Base-by-base conservation (phyloP, 2,329 filamentous ascomycete species). In the Aspergillus sp. region DNA sequence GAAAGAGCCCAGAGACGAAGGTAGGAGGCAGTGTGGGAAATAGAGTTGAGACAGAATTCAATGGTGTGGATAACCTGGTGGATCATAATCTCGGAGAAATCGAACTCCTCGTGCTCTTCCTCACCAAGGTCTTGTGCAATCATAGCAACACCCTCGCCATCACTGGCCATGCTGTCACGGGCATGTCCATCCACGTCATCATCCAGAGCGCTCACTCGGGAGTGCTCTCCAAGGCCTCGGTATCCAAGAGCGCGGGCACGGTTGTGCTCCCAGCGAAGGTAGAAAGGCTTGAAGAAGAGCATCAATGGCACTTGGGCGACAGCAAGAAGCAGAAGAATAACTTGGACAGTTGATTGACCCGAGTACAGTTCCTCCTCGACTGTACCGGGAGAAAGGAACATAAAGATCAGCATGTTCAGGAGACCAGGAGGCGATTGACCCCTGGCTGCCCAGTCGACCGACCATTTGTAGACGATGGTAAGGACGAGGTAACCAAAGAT, bases 1-100 rank as follows among this genome's bases (percentile, higher is more conserved):
- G 93, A 98, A 57, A 98, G 71, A 29, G 93, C 93, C 93, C 93
- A 98, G 36, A 98, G 86, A 76, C 93, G 93, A 38, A 98, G 86
- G 71, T 98, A 98, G 1, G 93, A 98, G 5, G 93, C 93, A 5
- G 94, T 98, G 72, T 98, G 93, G 28, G 93, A 98, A 51, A 98
- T 91, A 68, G 91, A 97, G 77, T 98, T 98, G 58, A 98, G 79
- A 66, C 93, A 98, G 75, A 98, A 98, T 78, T 98, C 90, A 61
- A 97, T 97, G 12, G 91, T 97, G 74, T 97, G 94, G 62, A 98
- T 98, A 65, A 96, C 82, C 69, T 98, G 93, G 71, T 98, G 93
- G 62, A 98, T 98, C 90, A 98, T 96, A 51, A 90, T 81, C 67
- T 98, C 93, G 47, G 86, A 82, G 66, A 98, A 98, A 58, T 98